Evolutionary conservation across 331 rosid species (phyloP), one percentile per base, ranked within the genome.

Genomic region (Telfairia occidentalis): DNA sequence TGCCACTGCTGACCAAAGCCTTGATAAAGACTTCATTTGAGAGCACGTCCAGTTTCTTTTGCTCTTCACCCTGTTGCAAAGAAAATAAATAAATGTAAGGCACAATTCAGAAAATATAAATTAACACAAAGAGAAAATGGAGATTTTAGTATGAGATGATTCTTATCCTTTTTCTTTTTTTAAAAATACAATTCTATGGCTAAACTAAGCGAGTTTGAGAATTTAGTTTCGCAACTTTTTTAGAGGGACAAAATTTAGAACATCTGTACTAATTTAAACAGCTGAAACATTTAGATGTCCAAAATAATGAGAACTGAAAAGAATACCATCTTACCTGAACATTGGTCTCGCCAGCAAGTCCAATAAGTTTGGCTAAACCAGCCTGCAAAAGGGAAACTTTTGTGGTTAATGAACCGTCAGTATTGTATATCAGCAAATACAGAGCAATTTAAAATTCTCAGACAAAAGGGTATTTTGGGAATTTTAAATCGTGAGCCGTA

Each of bases 321-420:
- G 2, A n/a, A 78, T 32, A 58, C 35, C 40, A 46, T n/a, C 81
- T 78, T 83, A 38, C 96, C 87, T 93, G 97, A 75, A 89, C 87
- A 79, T 93, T 93, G 79, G 92, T 89, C 77, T 87, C 95, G 77
- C 98, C 98, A n/a, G 97, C 97, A 80, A 94, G 96, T 74, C 97
- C 98, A 63, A 93, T 82, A 75, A 91, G 89, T 77, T 93, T 89
- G 26, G 97, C 98, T 21, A 93, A 80, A 73, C 98, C 98, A 2
- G 97, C 98, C 97, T 93, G 96, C 78, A 78, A 26, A 71, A 79
- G 43, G n/a, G n/a, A 3, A 60, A 28, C 2, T 18, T 40, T 18
- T 28, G 23, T 18, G 23, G 43, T 21, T 75, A 58, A 58, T 15
- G 43, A 52, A 73, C 23, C 7, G 10, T 10, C 21, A 50, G 32